Percentiles rank a stretch among this genome's conserved stretches.
Conservation (phyloP, 768 basidiomycete genomes). For the Suillus ampliporus region DNA sequence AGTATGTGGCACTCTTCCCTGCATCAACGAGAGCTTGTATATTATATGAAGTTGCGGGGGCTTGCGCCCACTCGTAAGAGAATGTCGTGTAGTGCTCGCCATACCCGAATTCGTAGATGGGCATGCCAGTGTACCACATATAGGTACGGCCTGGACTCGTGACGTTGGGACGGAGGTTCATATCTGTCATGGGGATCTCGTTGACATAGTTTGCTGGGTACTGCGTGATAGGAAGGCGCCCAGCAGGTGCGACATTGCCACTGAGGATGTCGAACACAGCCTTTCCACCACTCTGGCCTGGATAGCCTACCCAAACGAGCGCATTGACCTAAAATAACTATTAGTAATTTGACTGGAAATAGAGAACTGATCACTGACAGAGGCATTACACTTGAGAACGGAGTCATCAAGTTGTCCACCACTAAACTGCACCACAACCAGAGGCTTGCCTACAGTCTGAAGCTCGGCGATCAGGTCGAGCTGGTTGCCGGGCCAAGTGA, state of each 20-base stretch:
- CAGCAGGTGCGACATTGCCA: slow-evolving; percentile 58
- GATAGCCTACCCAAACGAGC: slow-evolving; percentile 58
- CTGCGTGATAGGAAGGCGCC: slow-evolving; percentile 59
- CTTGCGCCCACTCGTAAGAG: slow-evolving; percentile 42
- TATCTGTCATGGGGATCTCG: slow-evolving; percentile 62
- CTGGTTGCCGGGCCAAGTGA: slow-evolving; percentile 63
- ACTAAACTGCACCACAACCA: slow-evolving; percentile 60
- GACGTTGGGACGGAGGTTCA: slow-evolving; percentile 54
- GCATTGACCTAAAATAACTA: slow-evolving; percentile 49
- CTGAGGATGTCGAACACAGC: slow-evolving; percentile 58
- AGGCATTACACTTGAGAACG: slow-evolving; percentile 48
- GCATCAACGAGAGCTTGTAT: slow-evolving; percentile 46
- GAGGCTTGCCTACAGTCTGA: slow-evolving; percentile 52
- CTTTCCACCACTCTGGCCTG: slow-evolving; percentile 46
- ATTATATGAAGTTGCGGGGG: slow-evolving; percentile 43
- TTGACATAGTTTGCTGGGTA: slow-evolving; percentile 55
- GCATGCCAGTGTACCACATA: slow-evolving; percentile 58
- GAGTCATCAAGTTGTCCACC: slow-evolving; percentile 61
- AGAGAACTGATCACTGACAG: slow-evolving; percentile 34
- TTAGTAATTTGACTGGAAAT: slow-evolving; percentile 3
- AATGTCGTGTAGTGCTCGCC: slow-evolving; percentile 63
- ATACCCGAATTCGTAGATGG: slow-evolving; percentile 59
- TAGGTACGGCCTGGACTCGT: slow-evolving; percentile 62
- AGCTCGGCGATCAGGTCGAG: slow-evolving; percentile 54
- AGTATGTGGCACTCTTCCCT: slow-evolving; percentile 27